Evolutionary conservation across 306 rosid species (phyloP).

Genomic region (Vicia sativa): DNA sequence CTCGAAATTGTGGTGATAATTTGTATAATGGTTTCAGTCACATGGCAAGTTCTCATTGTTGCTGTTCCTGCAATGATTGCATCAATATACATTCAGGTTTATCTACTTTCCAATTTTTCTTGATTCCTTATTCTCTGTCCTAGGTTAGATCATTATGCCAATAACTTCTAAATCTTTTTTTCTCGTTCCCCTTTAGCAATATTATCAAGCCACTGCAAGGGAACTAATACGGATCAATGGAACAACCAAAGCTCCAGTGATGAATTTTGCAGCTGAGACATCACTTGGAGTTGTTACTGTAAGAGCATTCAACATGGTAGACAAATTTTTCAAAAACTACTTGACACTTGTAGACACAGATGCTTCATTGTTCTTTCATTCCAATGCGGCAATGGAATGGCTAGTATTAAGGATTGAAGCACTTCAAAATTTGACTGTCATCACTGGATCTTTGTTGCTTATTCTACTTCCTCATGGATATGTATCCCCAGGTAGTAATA

Average conservation of each 20-base stretch:
- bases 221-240: constrained; percentile 45
- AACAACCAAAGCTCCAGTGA: not conserved
- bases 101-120: constrained; percentile 1
- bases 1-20: not conserved
- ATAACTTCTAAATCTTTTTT: not conserved
- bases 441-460: not conserved
- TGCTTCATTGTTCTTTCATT: not conserved
- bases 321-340: not conserved
- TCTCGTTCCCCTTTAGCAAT: constrained; percentile 41
- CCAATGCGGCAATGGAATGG: not conserved
- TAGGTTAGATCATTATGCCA: not conserved
- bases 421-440: not conserved
- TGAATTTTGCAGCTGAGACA: constrained; percentile 2
- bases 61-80: constrained; percentile 4
- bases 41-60: constrained; percentile 5
- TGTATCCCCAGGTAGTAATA: not conserved
- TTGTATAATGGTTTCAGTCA: not conserved
- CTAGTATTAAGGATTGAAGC: not conserved
- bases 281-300: not conserved
- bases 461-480: not conserved
- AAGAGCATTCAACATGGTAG: not conserved
- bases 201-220: constrained; percentile 74
- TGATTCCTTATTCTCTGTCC: constrained; percentile 8
- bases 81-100: constrained; percentile 46
- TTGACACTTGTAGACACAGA: not conserved